Evolutionary conservation across 805 yeast genomes (phyloP).

Genomic region (Candida nanaspora): DNA sequence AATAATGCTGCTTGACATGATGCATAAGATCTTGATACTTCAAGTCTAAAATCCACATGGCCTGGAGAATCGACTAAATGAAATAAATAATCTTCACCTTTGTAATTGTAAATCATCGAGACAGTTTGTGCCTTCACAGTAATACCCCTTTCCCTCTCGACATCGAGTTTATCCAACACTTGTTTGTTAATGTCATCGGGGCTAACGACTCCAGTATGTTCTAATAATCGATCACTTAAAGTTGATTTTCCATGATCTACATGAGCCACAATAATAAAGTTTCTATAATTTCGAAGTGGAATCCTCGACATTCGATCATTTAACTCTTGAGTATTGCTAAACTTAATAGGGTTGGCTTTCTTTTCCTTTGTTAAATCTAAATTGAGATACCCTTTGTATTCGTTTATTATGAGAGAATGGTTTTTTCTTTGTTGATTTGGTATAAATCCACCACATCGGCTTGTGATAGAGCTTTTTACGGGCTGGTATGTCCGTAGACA

Average conservation of each 20-base stretch:
- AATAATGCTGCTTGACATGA: slow-evolving; percentile 92
- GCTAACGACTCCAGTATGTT: slow-evolving; percentile 81
- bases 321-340: slow-evolving; percentile 12
- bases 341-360: slow-evolving; percentile 20
- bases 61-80: slow-evolving; percentile 98
- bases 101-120: slow-evolving; percentile 74
- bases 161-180: slow-evolving; percentile 86
- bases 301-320: slow-evolving; percentile 56
- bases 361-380: slow-evolving; percentile 17
- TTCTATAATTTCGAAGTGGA: slow-evolving; percentile 77
- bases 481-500: too few species aligned
- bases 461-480: neutral
- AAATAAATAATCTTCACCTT: slow-evolving; percentile 67
- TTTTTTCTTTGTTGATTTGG: slow-evolving; percentile 6
- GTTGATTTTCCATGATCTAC: slow-evolving; percentile 86
- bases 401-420: neutral
- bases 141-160: slow-evolving; percentile 92
- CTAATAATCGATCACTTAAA: slow-evolving; percentile 78
- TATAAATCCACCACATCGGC: neutral
- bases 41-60: slow-evolving; percentile 92
- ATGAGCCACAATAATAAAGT: slow-evolving; percentile 94
- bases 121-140: slow-evolving; percentile 97
- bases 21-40: slow-evolving; percentile 89
- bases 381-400: slow-evolving; percentile 21
- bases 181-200: slow-evolving; percentile 66